A percentile compares a stretch with the other conserved stretches of the same genome.
These are phyloP conservation scores for Apophysomyces trapeziformis DNA, from an alignment of 371 early-diverging fungal genomes.

Conservation along the genomic window DNA sequence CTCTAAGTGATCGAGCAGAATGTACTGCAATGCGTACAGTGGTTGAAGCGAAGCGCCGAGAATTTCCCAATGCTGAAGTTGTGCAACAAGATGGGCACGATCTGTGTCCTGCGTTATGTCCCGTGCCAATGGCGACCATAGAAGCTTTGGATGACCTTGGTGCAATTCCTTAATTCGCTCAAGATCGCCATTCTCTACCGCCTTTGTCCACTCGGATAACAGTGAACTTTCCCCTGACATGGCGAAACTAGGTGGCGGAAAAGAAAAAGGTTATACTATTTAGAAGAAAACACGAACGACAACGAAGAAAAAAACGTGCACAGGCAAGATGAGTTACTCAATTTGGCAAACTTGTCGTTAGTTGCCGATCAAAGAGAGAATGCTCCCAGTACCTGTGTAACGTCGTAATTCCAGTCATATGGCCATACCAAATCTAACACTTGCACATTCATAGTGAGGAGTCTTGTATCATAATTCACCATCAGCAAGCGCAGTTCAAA, in stretches of 20 bases:
- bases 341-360: slow-evolving; percentile 8
- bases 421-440: not conserved
- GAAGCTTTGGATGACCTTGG: slow-evolving; percentile 32
- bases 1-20: slow-evolving; percentile 22
- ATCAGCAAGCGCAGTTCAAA: no score
- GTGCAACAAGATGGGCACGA: slow-evolving; percentile 19
- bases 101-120: slow-evolving; percentile 15
- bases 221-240: slow-evolving; percentile 15
- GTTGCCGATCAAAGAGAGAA: slow-evolving; percentile 7
- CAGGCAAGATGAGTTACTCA: slow-evolving; percentile 9
- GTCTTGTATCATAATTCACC: no score
- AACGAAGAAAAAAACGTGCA: slow-evolving; percentile 14
- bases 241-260: slow-evolving; percentile 9
- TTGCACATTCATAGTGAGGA: not conserved
- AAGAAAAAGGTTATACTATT: slow-evolving; percentile 1
- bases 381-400: slow-evolving; percentile 6
- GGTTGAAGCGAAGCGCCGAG: slow-evolving; percentile 15
- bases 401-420: not conserved
- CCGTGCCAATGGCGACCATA: slow-evolving; percentile 31
- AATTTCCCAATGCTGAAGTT: slow-evolving; percentile 17
- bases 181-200: slow-evolving; percentile 31
- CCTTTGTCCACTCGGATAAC: slow-evolving; percentile 36
- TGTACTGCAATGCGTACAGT: slow-evolving; percentile 8
- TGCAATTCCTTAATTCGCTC: slow-evolving; percentile 25
- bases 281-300: slow-evolving; percentile 17